Evolutionary conservation across 495 filamentous ascomycete genomes (phyloP), one percentile per base, ranked within the genome.

Genomic region (Daldinia concentrica): DNA sequence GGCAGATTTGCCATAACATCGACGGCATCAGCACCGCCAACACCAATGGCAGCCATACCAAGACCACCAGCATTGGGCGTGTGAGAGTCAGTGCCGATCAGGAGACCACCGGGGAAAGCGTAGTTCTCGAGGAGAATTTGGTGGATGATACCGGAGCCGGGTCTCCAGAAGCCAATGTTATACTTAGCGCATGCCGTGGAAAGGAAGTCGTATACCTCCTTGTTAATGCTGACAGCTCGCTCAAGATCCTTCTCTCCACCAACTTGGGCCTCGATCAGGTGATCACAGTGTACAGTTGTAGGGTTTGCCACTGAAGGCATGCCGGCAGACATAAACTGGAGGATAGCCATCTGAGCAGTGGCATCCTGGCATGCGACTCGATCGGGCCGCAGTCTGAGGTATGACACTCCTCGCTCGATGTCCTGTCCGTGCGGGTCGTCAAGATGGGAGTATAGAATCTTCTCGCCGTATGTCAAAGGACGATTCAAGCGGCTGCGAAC

Each of bases 321-420:
- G 79, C 94, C 94, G 69, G 96, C 95, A 57, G 93, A 97, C 94
- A 99, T 99, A 87, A 99, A 99, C 86, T 99, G 95, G 55, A 99
- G 88, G 77, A 99, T 97, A 72, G 95, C 95, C 96, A 98, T 99
- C 89, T 99, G 95, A 68, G 95, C 95, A 29, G 96, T 99, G 74
- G 95, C 95, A 89, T 99, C 95, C 87, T 99, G 95, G 87, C 95
- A 98, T 84, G 96, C 96, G 75, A 99, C 96, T 82, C 95, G 92
- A 81, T 99, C 95, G 48, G 96, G 96, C 60, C 95, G 92, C 67
- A 99, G 89, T 83, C 92, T 96, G 63, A 99, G 90, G 86, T 99
- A 98, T 62, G 93, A 97, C 68, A 88, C 90, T 73, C 95, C 95
- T 77, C 95, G 92, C 89, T 98, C 90, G 73, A 98, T 95, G 6